Evolutionary conservation across 169 alveolate genomes (phyloP).

Genomic region (Cyclospora cayetanensis): DNA sequence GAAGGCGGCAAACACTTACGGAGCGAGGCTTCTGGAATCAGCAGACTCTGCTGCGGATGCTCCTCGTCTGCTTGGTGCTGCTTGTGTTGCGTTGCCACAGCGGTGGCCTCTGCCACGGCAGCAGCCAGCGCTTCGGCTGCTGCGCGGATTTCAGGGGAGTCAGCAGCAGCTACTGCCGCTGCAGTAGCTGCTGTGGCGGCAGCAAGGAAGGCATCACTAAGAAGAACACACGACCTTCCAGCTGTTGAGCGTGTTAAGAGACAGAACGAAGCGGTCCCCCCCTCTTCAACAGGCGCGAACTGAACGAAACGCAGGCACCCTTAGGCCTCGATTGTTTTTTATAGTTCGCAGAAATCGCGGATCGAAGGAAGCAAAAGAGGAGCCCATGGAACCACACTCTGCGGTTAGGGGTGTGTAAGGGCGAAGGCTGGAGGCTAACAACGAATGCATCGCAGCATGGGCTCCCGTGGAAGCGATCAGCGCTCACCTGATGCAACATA

Average conservation of each 20-base stretch:
- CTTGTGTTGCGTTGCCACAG: not conserved
- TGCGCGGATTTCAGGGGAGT: not conserved
- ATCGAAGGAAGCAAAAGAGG: too few species aligned
- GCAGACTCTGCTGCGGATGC: not conserved
- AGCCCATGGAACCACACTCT: too few species aligned
- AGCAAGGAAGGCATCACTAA: not conserved
- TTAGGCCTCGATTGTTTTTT: too few species aligned
- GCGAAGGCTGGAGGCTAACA: too few species aligned
- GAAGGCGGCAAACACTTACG: too few species aligned
- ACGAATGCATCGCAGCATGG: too few species aligned
- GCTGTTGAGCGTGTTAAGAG: not conserved
- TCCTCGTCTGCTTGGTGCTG: not conserved
- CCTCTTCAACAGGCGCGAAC: not conserved
- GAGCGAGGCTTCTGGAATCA: not conserved
- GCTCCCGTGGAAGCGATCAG: too few species aligned
- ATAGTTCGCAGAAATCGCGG: too few species aligned
- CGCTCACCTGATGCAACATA: not conserved
- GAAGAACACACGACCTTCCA: not conserved
- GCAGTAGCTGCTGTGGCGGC: conserved; percentile 41
- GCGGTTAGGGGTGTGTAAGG: too few species aligned
- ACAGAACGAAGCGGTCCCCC: not conserved
- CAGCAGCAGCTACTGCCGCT: conserved; percentile 39
- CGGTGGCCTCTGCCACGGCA: not conserved
- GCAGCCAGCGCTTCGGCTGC: conserved; percentile 5
- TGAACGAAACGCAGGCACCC: too few species aligned